A percentile compares a stretch with the other conserved stretches of the same genome.
Evolutionary conservation across 768 basidiomycete genomes (phyloP).

Genomic region (Boletus rex-veris): DNA sequence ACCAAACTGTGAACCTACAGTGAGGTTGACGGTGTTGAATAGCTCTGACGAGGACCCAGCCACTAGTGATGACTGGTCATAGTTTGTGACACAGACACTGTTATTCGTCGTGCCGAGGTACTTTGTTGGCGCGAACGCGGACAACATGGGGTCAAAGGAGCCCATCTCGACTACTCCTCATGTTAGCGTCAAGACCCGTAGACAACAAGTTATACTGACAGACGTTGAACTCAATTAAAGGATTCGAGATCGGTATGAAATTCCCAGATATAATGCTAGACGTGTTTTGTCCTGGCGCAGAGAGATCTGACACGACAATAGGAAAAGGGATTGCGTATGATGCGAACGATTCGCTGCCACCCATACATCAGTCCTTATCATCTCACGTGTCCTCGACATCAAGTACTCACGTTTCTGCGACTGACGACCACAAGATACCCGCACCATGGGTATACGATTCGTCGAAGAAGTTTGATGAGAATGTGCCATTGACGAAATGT

Average conservation of each 20-base stretch:
- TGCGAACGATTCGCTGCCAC: slow-evolving; percentile 30
- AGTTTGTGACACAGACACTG: slow-evolving; percentile 31
- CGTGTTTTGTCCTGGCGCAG: slow-evolving; percentile 25
- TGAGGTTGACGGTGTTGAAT: slow-evolving; percentile 31
- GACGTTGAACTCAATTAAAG: slow-evolving; percentile 35
- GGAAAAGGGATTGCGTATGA: slow-evolving; percentile 38
- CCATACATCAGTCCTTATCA: neutral
- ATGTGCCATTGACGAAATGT: slow-evolving; percentile 40
- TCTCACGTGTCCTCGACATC: neutral
- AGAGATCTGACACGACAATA: slow-evolving; percentile 30
- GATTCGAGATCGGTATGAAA: slow-evolving; percentile 29
- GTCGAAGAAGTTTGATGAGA: slow-evolving; percentile 27
- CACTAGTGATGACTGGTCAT: slow-evolving; percentile 33
- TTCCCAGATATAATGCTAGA: slow-evolving; percentile 20
- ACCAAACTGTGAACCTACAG: slow-evolving; percentile 15
- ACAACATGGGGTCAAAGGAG: slow-evolving; percentile 39
- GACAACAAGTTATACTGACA: slow-evolving; percentile 14
- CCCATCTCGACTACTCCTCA: slow-evolving; percentile 34
- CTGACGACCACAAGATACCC: slow-evolving; percentile 34
- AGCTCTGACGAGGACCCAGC: slow-evolving; percentile 41
- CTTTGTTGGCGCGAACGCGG: slow-evolving; percentile 44
- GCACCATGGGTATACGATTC: slow-evolving; percentile 32
- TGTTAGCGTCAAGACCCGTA: neutral
- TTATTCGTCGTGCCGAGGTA: slow-evolving; percentile 41
- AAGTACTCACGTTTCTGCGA: slow-evolving; percentile 32